phyloP scores from a whole-genome alignment of 1,139 yeast genomes.

The Zygosaccharomyces pseudobailii region DNA sequence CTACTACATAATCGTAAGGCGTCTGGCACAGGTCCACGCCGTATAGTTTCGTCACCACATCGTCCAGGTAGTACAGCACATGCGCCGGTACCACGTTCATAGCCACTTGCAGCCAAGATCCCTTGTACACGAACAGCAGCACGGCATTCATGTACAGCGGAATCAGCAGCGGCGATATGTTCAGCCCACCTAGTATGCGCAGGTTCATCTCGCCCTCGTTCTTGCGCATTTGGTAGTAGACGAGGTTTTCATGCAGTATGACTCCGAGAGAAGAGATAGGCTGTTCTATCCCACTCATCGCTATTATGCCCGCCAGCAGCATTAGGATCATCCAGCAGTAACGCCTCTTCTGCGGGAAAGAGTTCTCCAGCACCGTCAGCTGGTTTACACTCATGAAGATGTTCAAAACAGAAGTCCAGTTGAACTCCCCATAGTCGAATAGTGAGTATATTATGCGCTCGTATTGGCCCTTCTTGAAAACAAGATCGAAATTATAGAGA shows the following conservation, averaged over 20 bases:
- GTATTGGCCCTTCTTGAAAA: conserved; percentile 30
- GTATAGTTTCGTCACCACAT: conserved; percentile 24
- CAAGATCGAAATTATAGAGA: conserved; percentile 29
- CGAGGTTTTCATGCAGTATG: conserved; percentile 26
- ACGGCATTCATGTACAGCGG: conserved; percentile 22
- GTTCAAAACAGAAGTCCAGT: conserved; percentile 23
- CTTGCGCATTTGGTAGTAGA: conserved; percentile 27
- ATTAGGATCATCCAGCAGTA: conserved; percentile 25
- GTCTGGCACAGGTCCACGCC: conserved; percentile 26
- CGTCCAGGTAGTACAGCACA: conserved; percentile 26
- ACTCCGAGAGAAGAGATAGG: conserved; percentile 29
- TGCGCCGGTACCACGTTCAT: conserved; percentile 32
- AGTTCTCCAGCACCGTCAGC: conserved; percentile 25
- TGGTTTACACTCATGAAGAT: conserved; percentile 23
- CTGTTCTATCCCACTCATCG: conserved; percentile 23
- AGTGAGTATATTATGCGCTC: conserved; percentile 28
- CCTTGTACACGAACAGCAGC: conserved; percentile 18
- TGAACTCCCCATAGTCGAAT: conserved; percentile 27
- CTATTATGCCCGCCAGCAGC: conserved; percentile 15
- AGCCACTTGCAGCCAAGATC: conserved; percentile 19
- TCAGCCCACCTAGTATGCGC: conserved; percentile 20
- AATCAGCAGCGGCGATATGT: conserved; percentile 20
- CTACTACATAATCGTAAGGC: conserved; percentile 24
- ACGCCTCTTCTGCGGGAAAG: conserved; percentile 22
- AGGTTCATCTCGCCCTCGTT: conserved; percentile 19